A percentile compares a stretch with the other conserved stretches of the same genome.
Evolutionary conservation across 2,329 filamentous ascomycete genomes (phyloP).

Genomic region (Ascocoryne sarcoides): DNA sequence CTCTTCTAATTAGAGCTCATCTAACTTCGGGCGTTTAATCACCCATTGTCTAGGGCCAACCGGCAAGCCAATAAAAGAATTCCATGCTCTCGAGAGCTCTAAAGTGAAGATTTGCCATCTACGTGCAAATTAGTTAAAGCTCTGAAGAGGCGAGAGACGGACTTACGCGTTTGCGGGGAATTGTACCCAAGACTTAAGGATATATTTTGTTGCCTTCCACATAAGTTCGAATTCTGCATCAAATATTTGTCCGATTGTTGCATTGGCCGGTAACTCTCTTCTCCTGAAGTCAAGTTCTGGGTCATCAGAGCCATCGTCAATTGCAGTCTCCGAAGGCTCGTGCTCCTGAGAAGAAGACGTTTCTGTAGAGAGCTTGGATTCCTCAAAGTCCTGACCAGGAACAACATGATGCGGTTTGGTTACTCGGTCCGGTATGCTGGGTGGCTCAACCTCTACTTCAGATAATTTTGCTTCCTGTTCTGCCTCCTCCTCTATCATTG

Average conservation of each 20-base stretch:
- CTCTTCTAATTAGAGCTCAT: slow-evolving; percentile 31
- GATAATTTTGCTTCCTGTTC: slow-evolving; percentile 34
- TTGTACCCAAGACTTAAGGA: slow-evolving; percentile 61
- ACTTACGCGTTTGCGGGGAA: slow-evolving; percentile 66
- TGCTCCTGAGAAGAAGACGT: neutral
- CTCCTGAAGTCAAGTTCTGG: slow-evolving; percentile 18
- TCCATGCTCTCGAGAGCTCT: slow-evolving; percentile 47
- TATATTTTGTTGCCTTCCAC: slow-evolving; percentile 51
- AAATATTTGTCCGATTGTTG: slow-evolving; percentile 48
- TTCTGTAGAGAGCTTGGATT: neutral
- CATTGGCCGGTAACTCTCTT: slow-evolving; percentile 27
- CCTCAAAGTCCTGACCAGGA: neutral
- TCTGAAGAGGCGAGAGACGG: neutral
- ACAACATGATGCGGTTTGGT: slow-evolving; percentile 29
- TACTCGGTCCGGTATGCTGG: slow-evolving; percentile 19
- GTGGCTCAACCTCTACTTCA: slow-evolving; percentile 27
- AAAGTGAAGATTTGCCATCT: slow-evolving; percentile 43
- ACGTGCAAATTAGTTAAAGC: slow-evolving; percentile 10
- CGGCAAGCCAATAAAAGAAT: slow-evolving; percentile 55
- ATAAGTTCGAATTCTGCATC: slow-evolving; percentile 56
- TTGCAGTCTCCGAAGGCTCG: neutral
- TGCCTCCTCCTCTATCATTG: slow-evolving; percentile 37
- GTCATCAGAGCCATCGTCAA: slow-evolving; percentile 31
- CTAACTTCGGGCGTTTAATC: slow-evolving; percentile 24
- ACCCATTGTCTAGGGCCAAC: slow-evolving; percentile 48